Percentiles rank a stretch among this genome's conserved stretches.
Conservation (phyloP, 257 asterid species). For the Dorcoceras hygrometricum region DNA sequence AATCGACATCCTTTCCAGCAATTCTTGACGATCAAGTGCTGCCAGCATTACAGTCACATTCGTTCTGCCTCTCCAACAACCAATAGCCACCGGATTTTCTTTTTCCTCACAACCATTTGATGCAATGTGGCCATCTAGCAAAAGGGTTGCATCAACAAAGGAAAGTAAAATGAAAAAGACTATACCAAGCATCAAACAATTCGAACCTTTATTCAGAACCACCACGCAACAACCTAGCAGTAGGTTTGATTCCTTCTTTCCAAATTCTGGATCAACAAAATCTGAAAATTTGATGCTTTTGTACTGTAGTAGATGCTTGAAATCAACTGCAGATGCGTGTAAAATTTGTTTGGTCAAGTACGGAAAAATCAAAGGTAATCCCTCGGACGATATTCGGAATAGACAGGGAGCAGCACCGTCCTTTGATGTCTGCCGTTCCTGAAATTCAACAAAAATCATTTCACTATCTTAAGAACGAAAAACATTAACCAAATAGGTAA, state of each 20-base stretch:
- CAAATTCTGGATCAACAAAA: conserved; percentile 57
- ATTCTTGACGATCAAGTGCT: conserved; percentile 74
- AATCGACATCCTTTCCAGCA: conserved; percentile 55
- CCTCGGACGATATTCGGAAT: conserved; percentile 97
- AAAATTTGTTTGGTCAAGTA: conserved; percentile 76
- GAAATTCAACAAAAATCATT: conserved; percentile 25
- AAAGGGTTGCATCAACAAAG: conserved; percentile 7
- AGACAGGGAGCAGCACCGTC: conserved; percentile 77
- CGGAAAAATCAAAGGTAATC: conserved; percentile 86
- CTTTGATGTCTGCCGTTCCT: conserved; percentile 92
- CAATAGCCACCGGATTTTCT: conserved; percentile 62
- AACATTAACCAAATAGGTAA: not conserved
- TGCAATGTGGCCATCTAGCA: conserved; percentile 41
- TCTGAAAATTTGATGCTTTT: conserved; percentile 71
- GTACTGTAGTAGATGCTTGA: conserved; percentile 77
- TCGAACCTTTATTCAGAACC: conserved; percentile 64
- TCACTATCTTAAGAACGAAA: not conserved
- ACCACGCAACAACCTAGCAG: conserved; percentile 81
- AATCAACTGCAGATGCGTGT: conserved; percentile 65
- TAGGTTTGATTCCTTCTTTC: conserved; percentile 64
- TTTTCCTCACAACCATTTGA: conserved; percentile 43
- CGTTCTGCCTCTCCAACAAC: conserved; percentile 90
- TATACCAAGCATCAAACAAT: not conserved
- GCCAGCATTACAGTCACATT: conserved; percentile 78
- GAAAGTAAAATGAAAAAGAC: not conserved